Percentiles rank a stretch among this genome's conserved stretches.
Conservation (phyloP, 768 basidiomycete species). For the Trametes gibbosa region DNA sequence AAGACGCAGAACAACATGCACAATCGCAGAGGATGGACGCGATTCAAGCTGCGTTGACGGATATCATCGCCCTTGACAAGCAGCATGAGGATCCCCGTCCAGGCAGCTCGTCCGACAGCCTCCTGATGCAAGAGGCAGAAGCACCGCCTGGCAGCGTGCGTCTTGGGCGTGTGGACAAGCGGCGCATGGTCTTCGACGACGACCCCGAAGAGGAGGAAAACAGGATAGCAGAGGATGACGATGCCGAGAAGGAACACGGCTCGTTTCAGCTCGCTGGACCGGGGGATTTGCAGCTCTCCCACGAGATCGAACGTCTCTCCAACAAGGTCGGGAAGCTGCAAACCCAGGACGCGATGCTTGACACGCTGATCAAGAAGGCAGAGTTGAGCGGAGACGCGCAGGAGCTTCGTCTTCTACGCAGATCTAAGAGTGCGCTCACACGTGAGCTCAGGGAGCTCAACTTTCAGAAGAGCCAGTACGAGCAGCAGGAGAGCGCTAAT, state of each 20-base stretch:
- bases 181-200: slow-evolving; percentile 24
- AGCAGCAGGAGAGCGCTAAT: slow-evolving; percentile 92
- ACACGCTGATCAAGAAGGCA: slow-evolving; percentile 89
- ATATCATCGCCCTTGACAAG: slow-evolving; percentile 88
- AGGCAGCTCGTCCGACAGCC: slow-evolving; percentile 9
- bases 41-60: slow-evolving; percentile 92
- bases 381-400: slow-evolving; percentile 89
- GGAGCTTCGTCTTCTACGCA: slow-evolving; percentile 78
- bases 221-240: slow-evolving; percentile 48
- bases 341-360: slow-evolving; percentile 79
- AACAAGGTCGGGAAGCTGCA: slow-evolving; percentile 75
- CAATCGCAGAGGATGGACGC: slow-evolving; percentile 89
- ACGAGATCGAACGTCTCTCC: slow-evolving; percentile 78
- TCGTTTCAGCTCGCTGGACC: slow-evolving; percentile 80
- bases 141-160: not conserved
- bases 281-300: slow-evolving; percentile 84
- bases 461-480: slow-evolving; percentile 92
- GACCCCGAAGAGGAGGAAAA: slow-evolving; percentile 56
- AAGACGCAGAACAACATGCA: slow-evolving; percentile 52
- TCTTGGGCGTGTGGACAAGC: slow-evolving; percentile 8
- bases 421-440: slow-evolving; percentile 77
- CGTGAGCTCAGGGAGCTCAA: slow-evolving; percentile 79
- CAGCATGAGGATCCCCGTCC: slow-evolving; percentile 33
- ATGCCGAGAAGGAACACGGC: slow-evolving; percentile 40
- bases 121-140: slow-evolving; percentile 10